Evolutionary conservation across 2,329 filamentous ascomycete genomes (phyloP).

Genomic region (Nemania bipapillata): DNA sequence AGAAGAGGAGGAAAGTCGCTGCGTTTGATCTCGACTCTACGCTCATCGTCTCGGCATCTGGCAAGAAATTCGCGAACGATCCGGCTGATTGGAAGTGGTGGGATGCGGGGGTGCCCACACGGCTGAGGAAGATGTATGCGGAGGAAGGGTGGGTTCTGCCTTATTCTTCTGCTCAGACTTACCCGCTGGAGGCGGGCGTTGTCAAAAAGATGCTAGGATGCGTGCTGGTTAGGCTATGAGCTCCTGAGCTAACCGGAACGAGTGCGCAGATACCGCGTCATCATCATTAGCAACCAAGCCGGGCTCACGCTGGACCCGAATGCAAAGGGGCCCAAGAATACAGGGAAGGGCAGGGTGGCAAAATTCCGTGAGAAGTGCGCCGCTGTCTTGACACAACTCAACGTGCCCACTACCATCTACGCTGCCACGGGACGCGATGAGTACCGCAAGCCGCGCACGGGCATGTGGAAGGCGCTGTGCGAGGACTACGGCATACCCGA

Average conservation of each 20-base stretch:
- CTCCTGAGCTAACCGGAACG: constrained; percentile 8
- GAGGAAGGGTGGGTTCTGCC: constrained; percentile 68
- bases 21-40: constrained; percentile 88
- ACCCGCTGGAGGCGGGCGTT: neutral
- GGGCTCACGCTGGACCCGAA: constrained; percentile 82
- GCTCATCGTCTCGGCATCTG: constrained; percentile 80
- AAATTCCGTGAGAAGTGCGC: constrained; percentile 86
- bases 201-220: neutral
- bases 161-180: neutral
- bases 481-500: constrained; percentile 69
- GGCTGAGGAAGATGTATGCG: constrained; percentile 72
- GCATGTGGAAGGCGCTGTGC: constrained; percentile 81
- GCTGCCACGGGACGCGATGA: constrained; percentile 85
- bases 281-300: constrained; percentile 89
- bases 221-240: neutral
- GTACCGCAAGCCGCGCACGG: constrained; percentile 85
- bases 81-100: constrained; percentile 95
- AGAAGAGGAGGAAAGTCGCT: constrained; percentile 68
- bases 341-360: constrained; percentile 69
- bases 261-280: constrained; percentile 71
- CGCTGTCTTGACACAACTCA: constrained; percentile 74
- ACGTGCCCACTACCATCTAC: constrained; percentile 82
- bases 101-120: constrained; percentile 74
- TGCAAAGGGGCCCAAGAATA: constrained; percentile 67
- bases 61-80: constrained; percentile 78